phyloP scores from a whole-genome alignment of 1,284 basidiomycete genomes.

The Mixia osmundae region DNA sequence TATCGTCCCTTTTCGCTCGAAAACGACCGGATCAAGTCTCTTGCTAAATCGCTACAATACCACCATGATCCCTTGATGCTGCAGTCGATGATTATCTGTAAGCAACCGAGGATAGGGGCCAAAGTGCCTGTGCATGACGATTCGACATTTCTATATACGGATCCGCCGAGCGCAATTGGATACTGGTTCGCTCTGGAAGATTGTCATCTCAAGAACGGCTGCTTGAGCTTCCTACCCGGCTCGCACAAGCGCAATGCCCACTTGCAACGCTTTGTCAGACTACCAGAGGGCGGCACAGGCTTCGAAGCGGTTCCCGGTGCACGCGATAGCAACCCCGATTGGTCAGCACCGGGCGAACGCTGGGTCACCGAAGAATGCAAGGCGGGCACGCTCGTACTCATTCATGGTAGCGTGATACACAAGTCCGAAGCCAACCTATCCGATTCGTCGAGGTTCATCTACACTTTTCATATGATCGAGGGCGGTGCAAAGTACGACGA shows the following conservation, averaged over 20 bases:
- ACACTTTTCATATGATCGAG: slow-evolving; percentile 67
- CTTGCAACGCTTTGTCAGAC: slow-evolving; percentile 56
- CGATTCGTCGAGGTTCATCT: slow-evolving; percentile 52
- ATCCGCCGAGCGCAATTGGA: slow-evolving; percentile 71
- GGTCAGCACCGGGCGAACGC: slow-evolving; percentile 14
- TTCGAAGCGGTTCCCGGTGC: slow-evolving; percentile 38
- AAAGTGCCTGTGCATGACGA: slow-evolving; percentile 37
- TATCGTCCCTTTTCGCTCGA: slow-evolving; percentile 56
- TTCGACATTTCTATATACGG: slow-evolving; percentile 45
- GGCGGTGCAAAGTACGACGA: slow-evolving; percentile 33
- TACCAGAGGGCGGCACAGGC: slow-evolving; percentile 45
- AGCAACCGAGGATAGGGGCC: slow-evolving; percentile 34
- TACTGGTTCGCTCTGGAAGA: slow-evolving; percentile 88
- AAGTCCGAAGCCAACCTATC: slow-evolving; percentile 45
- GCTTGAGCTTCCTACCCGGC: slow-evolving; percentile 74
- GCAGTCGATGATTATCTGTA: slow-evolving; percentile 72
- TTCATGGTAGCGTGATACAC: slow-evolving; percentile 60
- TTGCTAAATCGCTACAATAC: slow-evolving; percentile 50
- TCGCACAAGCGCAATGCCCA: slow-evolving; percentile 46
- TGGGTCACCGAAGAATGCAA: slow-evolving; percentile 7
- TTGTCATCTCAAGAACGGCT: slow-evolving; percentile 62
- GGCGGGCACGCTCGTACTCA: slow-evolving; percentile 57
- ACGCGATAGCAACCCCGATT: slow-evolving; percentile 24
- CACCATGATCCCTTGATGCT: slow-evolving; percentile 64
- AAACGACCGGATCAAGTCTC: slow-evolving; percentile 37